Evolutionary conservation across 768 basidiomycete species (phyloP), one percentile per base, ranked within the genome.

Genomic region (Hygrophorus russula): DNA sequence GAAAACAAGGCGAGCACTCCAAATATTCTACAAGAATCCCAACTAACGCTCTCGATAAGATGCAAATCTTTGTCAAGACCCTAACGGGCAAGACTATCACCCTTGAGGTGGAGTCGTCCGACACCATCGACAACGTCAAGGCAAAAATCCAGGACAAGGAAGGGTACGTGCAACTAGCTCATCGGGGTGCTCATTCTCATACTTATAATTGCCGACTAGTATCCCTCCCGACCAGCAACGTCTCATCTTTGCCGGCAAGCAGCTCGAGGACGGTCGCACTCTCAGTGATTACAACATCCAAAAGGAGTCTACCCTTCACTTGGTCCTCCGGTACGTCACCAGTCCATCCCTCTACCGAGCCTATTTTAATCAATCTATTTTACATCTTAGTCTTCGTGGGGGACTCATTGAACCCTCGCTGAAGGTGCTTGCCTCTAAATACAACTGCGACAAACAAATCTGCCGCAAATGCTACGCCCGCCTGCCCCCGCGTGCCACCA

Each of bases 391-490:
- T 73, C 88, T 94, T 55, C 86, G 91, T 64, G 93, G 96, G 49
- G 96, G 96, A 41, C 91, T 99, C 73, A 98, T 99, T 53, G 96
- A 99, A 71, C 96, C 96, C 49, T 98, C 96, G 52, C 71, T 99
- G 59, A 97, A 97, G 70, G 90, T 91, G 33, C 80, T 98, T 48
- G 96, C 96, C 46, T 76, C 83, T 62, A 94, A 94, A 66, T 96
- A 92, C 80, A 97, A 97, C 71, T 97, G 92, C 65, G 91, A 96
- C 69, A 94, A 94, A 76, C 89, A 93, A 64, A 97, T 97, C 58
- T 98, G 96, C 78, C 91, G 96, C 67, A 97, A 97, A 68, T 98
- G 96, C 74, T 98, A 98, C 66, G 96, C 96, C 36, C 94, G 96
- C 56, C 94, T 98, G 56, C 94, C 96, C 51, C 94, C 93, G 42